A percentile compares a stretch with the other conserved stretches of the same genome.
phyloP scores from a whole-genome alignment of 2,329 filamentous ascomycete species.

The Bisporella sp. region DNA sequence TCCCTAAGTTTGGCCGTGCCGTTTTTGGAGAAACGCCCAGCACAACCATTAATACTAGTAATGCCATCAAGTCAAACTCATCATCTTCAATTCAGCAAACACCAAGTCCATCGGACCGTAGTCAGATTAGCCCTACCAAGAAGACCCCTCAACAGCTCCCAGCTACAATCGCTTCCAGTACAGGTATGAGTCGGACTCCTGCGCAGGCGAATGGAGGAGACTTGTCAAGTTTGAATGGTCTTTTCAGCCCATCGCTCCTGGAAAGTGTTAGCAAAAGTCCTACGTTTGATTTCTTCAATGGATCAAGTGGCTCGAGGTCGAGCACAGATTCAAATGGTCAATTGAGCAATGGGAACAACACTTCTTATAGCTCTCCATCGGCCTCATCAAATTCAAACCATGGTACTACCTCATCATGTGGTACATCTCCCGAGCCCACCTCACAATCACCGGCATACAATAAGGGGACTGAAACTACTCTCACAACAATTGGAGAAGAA shows the following conservation, averaged over 20 bases:
- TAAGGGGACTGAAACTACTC: constrained; percentile 53
- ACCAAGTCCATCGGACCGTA: constrained; percentile 17
- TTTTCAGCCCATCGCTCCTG: constrained; percentile 52
- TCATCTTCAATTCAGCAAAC: constrained; percentile 10
- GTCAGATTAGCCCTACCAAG: constrained; percentile 20
- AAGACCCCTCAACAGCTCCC: constrained; percentile 12
- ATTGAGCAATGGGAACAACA: constrained; percentile 34
- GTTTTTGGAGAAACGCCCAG: constrained; percentile 43
- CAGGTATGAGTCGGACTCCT: constrained; percentile 16
- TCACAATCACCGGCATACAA: constrained; percentile 58
- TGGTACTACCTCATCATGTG: constrained; percentile 59
- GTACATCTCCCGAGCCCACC: constrained; percentile 70
- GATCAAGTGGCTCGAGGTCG: constrained; percentile 38
- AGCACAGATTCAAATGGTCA: constrained; percentile 24
- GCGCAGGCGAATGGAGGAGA: constrained; percentile 26
- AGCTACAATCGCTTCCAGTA: constrained; percentile 30
- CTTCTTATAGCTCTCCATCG: constrained; percentile 58
- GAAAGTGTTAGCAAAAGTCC: constrained; percentile 37
- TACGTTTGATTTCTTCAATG: constrained; percentile 35
- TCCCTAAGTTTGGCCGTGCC: constrained; percentile 80
- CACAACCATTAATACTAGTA: constrained; percentile 8
- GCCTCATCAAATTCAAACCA: constrained; percentile 54
- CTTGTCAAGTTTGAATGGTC: constrained; percentile 46
- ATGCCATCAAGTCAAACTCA: constrained; percentile 16
- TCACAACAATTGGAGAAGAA: constrained; percentile 62